These are phyloP conservation scores for Berberis thunbergii DNA, from an alignment of 164 flowering plant genomes.

Conservation along the genomic window DNA sequence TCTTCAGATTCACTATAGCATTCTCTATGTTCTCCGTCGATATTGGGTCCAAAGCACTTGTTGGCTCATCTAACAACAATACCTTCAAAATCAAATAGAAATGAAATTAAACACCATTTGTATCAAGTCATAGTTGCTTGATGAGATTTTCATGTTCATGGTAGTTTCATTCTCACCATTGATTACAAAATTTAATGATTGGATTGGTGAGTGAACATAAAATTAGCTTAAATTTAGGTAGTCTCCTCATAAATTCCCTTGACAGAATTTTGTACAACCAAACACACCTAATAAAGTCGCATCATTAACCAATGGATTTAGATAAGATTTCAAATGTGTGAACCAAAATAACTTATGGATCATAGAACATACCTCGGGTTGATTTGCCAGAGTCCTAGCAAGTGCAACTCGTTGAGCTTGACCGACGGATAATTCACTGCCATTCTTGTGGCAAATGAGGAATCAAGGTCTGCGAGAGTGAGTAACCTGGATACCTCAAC, in stretches of 20 bases:
- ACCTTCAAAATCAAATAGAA: conserved; percentile 9
- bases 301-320: too few species aligned
- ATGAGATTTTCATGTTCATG: background rate
- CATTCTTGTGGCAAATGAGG: conserved; percentile 15
- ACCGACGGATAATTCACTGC: conserved; percentile 23
- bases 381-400: conserved; percentile 29
- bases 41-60: conserved; percentile 28
- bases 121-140: background rate
- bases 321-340: too few species aligned
- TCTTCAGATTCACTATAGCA: conserved; percentile 19
- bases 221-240: too few species aligned
- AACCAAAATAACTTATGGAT: background rate
- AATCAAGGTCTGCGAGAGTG: conserved; percentile 18
- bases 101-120: too few species aligned
- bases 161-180: too few species aligned
- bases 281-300: too few species aligned
- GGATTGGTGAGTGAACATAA: too few species aligned
- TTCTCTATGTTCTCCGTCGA: conserved; percentile 28
- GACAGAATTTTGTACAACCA: too few species aligned
- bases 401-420: conserved; percentile 32
- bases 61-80: conserved; percentile 27
- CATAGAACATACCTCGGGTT: conserved; percentile 20
- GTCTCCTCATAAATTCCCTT: too few species aligned
- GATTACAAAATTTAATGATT: too few species aligned
- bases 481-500: conserved; percentile 18